Base-by-base conservation (phyloP, 1,284 basidiomycete species). In the Apiotrichum porosum region DNA sequence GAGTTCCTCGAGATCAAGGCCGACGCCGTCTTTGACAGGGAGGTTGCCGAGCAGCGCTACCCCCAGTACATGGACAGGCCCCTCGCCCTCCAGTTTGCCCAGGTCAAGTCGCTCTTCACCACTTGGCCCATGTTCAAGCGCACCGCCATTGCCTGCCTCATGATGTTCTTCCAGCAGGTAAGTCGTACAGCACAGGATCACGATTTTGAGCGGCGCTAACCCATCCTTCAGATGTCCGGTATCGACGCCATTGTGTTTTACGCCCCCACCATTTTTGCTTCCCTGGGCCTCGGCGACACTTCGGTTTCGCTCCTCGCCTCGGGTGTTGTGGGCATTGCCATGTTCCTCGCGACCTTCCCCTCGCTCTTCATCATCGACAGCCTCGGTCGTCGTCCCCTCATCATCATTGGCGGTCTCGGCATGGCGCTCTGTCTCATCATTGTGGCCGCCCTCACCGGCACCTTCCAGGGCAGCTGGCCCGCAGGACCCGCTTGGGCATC, bases 1-100 rank as follows among this genome's bases (percentile, higher is more conserved):
- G 85, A 88, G 61, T 86, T 80, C 68, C 72, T 87, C 80, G 85
- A 87, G 69, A 85, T 88, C 75, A 82, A 81, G 54, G 84, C 84
- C 0, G 83, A 87, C 61, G 76, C 81, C 59, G 52, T 84, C 9
- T 86, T 86, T 55, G 59, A 56, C 37, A 12, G 47, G 33, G 56
- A 58, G 47, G 40, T 22, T 4, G 42, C 50, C 3, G 51, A 44
- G 14, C 37, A 52, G 34, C 40, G 46, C 23, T 52, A 42, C 47
- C 57, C 57, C 21, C 39, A 59, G 22, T 41, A 31, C 24, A 30
- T 54, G 37, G 34, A 45, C 40, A 22, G 33, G 12, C 49, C 53
- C 3, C 36, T 51, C 40, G 28, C 21, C 9, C 40, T 54, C 10
- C 56, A 57, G 46, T 33, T 52, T 12, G 56, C 52, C 2, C 46